Percentiles rank a stretch among this genome's conserved stretches.
These are phyloP conservation scores for Spergularia azorica DNA, from an alignment of 179 eudicot species.

Conservation along the genomic window DNA sequence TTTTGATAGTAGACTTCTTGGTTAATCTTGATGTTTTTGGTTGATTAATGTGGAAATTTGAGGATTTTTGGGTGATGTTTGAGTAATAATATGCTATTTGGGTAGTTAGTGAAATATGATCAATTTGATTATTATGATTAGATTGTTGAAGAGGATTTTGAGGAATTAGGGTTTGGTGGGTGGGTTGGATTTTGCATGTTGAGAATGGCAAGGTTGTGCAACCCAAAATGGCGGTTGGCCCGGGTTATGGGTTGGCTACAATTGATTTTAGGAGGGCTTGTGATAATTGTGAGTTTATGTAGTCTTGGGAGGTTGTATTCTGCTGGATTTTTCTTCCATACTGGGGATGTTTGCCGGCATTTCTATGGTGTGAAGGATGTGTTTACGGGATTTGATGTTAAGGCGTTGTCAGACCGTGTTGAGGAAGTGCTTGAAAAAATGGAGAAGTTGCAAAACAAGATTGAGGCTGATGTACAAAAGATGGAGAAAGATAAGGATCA, in stretches of 20 bases:
- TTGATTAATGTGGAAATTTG: not conserved
- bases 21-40: not conserved
- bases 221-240: constrained; percentile 51
- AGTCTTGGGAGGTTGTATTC: constrained; percentile 70
- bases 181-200: no score
- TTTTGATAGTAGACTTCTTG: not conserved
- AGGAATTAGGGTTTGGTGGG: constrained; percentile 5
- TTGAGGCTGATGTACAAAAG: constrained; percentile 63
- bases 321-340: constrained; percentile 64
- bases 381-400: constrained; percentile 51
- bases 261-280: constrained; percentile 68
- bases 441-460: constrained; percentile 67
- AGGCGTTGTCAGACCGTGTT: constrained; percentile 56
- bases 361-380: constrained; percentile 48
- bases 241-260: constrained; percentile 67
- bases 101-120: not conserved
- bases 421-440: constrained; percentile 78
- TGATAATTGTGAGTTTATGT: constrained; percentile 64
- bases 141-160: not conserved
- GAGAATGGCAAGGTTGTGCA: constrained; percentile 47
- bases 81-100: not conserved
- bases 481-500: constrained; percentile 56
- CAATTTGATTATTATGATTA: not conserved
- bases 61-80: not conserved
- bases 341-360: constrained; percentile 72